phyloP scores from a whole-genome alignment of 495 filamentous ascomycete genomes.

The Talaromyces stipitatus region DNA sequence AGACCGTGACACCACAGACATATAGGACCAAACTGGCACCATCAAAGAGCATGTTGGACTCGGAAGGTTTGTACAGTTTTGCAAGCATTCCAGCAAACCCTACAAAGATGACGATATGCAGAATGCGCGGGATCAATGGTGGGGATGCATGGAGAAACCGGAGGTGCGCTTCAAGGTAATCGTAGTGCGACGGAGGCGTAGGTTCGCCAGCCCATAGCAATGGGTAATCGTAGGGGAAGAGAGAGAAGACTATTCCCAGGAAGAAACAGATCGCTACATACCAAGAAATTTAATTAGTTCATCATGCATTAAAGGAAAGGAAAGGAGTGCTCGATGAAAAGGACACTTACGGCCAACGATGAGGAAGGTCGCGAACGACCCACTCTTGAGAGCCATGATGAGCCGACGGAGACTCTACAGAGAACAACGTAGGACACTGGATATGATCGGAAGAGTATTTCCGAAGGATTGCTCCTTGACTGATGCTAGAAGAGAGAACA shows the following conservation, averaged over 20 bases:
- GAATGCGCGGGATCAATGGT: constrained; percentile 81
- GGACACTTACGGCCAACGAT: constrained; percentile 78
- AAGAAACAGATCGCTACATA: constrained; percentile 81
- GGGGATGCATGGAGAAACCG: constrained; percentile 79
- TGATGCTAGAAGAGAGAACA: background rate
- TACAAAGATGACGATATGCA: constrained; percentile 84
- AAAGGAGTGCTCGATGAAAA: background rate
- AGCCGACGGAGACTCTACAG: background rate
- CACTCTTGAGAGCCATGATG: constrained; percentile 31
- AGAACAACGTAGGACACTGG: background rate
- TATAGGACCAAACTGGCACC: constrained; percentile 87
- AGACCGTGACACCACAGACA: constrained; percentile 83
- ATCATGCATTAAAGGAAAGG: background rate
- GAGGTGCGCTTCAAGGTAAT: constrained; percentile 79
- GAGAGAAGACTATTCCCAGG: constrained; percentile 95
- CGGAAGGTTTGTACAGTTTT: constrained; percentile 86
- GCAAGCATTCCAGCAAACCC: constrained; percentile 84
- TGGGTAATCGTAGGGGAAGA: constrained; percentile 96
- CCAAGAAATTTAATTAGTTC: background rate
- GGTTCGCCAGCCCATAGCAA: constrained; percentile 78
- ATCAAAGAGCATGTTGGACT: constrained; percentile 95
- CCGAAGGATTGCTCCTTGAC: background rate
- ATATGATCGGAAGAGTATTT: background rate
- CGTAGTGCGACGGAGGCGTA: constrained; percentile 57
- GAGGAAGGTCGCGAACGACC: constrained; percentile 84